Evolutionary conservation across 2,329 filamentous ascomycete species (phyloP).

Genomic region (Aspergillus fijiensis): DNA sequence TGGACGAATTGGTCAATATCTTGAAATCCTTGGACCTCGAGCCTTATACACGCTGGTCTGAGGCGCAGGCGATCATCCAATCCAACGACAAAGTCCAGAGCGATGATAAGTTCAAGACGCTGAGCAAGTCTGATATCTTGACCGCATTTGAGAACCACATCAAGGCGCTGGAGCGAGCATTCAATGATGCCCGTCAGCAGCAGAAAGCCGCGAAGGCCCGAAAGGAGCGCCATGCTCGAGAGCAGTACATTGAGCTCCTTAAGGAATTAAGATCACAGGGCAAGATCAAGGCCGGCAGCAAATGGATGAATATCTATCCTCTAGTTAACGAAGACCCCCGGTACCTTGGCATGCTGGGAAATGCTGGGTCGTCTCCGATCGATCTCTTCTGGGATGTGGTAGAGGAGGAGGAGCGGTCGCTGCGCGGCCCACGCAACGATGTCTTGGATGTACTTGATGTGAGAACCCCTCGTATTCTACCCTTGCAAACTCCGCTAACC

Average conservation of each 20-base stretch:
- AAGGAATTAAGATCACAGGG: constrained; percentile 70
- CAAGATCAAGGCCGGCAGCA: constrained; percentile 83
- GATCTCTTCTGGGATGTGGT: constrained; percentile 96
- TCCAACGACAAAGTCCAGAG: constrained; percentile 72
- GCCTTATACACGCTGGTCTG: constrained; percentile 91
- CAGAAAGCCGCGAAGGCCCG: constrained; percentile 79
- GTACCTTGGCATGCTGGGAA: constrained; percentile 79
- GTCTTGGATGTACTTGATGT: constrained; percentile 87
- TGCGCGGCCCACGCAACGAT: constrained; percentile 77
- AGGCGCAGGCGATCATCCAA: constrained; percentile 80
- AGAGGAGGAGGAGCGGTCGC: constrained; percentile 87
- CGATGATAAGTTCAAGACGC: constrained; percentile 79
- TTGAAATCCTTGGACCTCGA: constrained; percentile 79
- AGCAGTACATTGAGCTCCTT: constrained; percentile 74
- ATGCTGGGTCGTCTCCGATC: constrained; percentile 78
- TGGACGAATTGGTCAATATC: constrained; percentile 77
- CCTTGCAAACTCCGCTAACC: constrained; percentile 37
- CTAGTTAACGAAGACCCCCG: constrained; percentile 76
- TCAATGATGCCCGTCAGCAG: constrained; percentile 87
- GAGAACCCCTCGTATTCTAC: constrained; percentile 37
- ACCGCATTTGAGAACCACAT: constrained; percentile 94
- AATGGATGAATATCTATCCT: constrained; percentile 80
- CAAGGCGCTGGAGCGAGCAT: constrained; percentile 82
- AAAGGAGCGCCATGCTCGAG: constrained; percentile 80
- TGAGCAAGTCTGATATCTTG: constrained; percentile 87